Evolutionary conservation across 305 asterid species (phyloP).

Genomic region (Stenogyne calaminthoides): DNA sequence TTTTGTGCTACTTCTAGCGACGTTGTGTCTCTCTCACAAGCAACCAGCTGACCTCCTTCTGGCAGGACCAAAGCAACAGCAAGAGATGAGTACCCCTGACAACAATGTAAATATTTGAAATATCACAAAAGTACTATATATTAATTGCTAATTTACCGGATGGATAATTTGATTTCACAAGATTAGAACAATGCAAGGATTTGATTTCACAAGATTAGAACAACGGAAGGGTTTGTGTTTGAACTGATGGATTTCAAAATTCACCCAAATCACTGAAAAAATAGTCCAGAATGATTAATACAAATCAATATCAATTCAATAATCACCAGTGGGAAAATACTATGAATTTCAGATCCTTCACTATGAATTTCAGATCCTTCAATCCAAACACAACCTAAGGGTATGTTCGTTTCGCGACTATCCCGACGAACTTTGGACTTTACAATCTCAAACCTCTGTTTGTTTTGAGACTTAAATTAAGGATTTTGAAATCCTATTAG

Average conservation of each 20-base stretch:
- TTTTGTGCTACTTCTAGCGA: conserved; percentile 77
- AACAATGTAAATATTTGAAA: not conserved
- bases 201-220: conserved; percentile 15
- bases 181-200: not conserved
- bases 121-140: not conserved
- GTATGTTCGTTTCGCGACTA: too few relatives aligned
- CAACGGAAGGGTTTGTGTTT: not conserved
- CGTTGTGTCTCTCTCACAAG: conserved; percentile 81
- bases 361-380: not conserved
- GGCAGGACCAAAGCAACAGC: conserved; percentile 89
- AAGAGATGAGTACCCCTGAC: conserved; percentile 89
- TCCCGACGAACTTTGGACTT: too few relatives aligned
- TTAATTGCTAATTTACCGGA: not conserved
- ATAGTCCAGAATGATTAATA: not conserved
- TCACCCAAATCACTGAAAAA: not conserved
- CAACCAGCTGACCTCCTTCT: conserved; percentile 75
- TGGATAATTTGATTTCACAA: conserved; percentile 3
- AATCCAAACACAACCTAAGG: not conserved
- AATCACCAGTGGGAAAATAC: not conserved
- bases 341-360: not conserved
- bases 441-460: too few relatives aligned
- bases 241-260: not conserved
- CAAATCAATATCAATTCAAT: not conserved
- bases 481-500: too few relatives aligned
- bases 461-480: too few relatives aligned